Evolutionary conservation across 2,329 filamentous ascomycete species (phyloP).

Genomic region (Nakataea oryzae): DNA sequence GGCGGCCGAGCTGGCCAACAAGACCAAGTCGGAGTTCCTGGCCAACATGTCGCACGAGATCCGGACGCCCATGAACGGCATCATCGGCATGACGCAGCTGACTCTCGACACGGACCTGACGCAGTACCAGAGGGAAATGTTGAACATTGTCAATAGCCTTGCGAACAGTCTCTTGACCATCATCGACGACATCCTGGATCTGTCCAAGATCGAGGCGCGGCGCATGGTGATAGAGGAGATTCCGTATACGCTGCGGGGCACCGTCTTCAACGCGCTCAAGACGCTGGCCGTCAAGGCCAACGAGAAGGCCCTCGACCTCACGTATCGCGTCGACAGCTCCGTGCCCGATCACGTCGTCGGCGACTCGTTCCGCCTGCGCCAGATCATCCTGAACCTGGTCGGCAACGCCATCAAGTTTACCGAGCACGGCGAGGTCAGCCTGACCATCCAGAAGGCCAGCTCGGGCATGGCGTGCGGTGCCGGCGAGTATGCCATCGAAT

Average conservation of each 20-base stretch:
- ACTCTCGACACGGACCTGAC: slow-evolving; percentile 92
- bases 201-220: slow-evolving; percentile 83
- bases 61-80: slow-evolving; percentile 92
- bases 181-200: slow-evolving; percentile 73
- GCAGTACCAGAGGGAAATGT: slow-evolving; percentile 92
- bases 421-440: slow-evolving; percentile 88
- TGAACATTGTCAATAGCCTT: slow-evolving; percentile 95
- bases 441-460: slow-evolving; percentile 67
- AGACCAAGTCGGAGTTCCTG: slow-evolving; percentile 96
- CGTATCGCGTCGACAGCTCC: slow-evolving; percentile 85
- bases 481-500: slow-evolving; percentile 88
- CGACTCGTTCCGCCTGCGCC: slow-evolving; percentile 89
- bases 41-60: slow-evolving; percentile 99
- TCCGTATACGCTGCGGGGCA: slow-evolving; percentile 85
- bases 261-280: slow-evolving; percentile 95
- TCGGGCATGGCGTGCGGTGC: slow-evolving; percentile 45
- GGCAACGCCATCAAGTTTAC: slow-evolving; percentile 99
- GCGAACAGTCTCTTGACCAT: slow-evolving; percentile 95
- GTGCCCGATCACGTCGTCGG: slow-evolving; percentile 93
- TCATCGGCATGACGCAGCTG: slow-evolving; percentile 91
- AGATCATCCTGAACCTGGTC: slow-evolving; percentile 94
- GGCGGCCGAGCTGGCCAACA: slow-evolving; percentile 91
- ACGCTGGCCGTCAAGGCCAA: slow-evolving; percentile 95
- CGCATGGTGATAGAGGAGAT: slow-evolving; percentile 98
- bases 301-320: slow-evolving; percentile 86